phyloP scores from a whole-genome alignment of 306 rosid species.

The Pterocarpus santalinus region DNA sequence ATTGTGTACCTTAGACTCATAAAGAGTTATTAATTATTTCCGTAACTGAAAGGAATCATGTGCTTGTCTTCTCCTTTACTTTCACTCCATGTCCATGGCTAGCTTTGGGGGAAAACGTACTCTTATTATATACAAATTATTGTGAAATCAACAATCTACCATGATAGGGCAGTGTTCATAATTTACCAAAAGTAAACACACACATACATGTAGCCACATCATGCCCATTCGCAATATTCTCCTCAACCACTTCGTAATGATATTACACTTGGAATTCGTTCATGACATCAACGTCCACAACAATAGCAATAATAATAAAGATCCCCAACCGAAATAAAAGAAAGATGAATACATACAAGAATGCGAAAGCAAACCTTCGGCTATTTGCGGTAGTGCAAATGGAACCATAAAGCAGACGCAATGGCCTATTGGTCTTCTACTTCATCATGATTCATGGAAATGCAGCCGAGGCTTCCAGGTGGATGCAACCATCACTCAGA shows the following conservation, averaged over 20 bases:
- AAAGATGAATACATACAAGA: constrained; percentile 19
- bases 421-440: constrained; percentile 13
- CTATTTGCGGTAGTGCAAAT: constrained; percentile 40
- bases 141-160: neutral
- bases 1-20: neutral
- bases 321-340: constrained; percentile 29
- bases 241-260: constrained; percentile 53
- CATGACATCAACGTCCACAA: constrained; percentile 55
- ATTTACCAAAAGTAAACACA: neutral
- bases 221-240: neutral
- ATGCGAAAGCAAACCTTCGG: constrained; percentile 34
- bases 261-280: constrained; percentile 55
- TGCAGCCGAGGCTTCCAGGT: constrained; percentile 25
- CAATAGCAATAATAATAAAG: constrained; percentile 46
- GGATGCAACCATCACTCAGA: constrained; percentile 19
- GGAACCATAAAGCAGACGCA: constrained; percentile 27
- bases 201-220: neutral
- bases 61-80: constrained; percentile 10
- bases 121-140: constrained; percentile 27
- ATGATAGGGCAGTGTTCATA: constrained; percentile 17
- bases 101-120: constrained; percentile 40
- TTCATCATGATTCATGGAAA: constrained; percentile 25
- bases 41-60: neutral
- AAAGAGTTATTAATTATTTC: neutral
- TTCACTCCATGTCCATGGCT: constrained; percentile 38